Conservation (phyloP, 805 yeast genomes). For the Ogataea degrootiae region DNA sequence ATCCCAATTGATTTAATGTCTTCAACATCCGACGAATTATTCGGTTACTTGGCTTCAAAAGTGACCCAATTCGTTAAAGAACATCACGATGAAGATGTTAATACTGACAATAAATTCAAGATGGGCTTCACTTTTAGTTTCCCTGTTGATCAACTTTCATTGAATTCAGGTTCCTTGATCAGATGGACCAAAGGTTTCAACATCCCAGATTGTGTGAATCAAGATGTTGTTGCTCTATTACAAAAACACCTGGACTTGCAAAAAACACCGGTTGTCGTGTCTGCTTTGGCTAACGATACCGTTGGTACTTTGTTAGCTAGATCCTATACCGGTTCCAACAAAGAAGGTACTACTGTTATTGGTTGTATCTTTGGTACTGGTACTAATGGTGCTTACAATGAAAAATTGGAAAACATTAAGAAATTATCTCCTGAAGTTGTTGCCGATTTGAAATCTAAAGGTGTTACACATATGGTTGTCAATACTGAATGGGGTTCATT, state of each 20-base stretch:
- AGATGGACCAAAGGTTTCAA: constrained; percentile 98
- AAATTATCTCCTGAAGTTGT: constrained; percentile 56
- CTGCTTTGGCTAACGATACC: constrained; percentile 92
- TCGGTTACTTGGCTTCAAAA: constrained; percentile 69
- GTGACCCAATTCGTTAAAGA: constrained; percentile 59
- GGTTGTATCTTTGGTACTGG: constrained; percentile 98
- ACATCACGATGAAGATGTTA: constrained; percentile 44
- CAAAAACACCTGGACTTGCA: constrained; percentile 63
- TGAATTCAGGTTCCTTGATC: constrained; percentile 72
- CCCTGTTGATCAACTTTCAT: constrained; percentile 83
- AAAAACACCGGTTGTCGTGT: constrained; percentile 62
- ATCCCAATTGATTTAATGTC: constrained; percentile 75
- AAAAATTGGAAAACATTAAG: constrained; percentile 64
- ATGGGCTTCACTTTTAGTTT: constrained; percentile 93
- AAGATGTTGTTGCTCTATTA: constrained; percentile 71
- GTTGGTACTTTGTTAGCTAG: constrained; percentile 90
- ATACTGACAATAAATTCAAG: constrained; percentile 38
- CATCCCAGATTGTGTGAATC: constrained; percentile 77
- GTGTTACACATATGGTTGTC: constrained; percentile 71
- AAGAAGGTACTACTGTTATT: constrained; percentile 70
- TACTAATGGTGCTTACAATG: constrained; percentile 93
- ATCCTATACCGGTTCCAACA: constrained; percentile 65
- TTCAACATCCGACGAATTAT: constrained; percentile 63
- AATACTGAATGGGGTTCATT: constrained; percentile 99
- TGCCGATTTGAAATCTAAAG: constrained; percentile 35